Evolutionary conservation across 2,329 filamentous ascomycete species (phyloP).

Genomic region (Diplodia sapinea): DNA sequence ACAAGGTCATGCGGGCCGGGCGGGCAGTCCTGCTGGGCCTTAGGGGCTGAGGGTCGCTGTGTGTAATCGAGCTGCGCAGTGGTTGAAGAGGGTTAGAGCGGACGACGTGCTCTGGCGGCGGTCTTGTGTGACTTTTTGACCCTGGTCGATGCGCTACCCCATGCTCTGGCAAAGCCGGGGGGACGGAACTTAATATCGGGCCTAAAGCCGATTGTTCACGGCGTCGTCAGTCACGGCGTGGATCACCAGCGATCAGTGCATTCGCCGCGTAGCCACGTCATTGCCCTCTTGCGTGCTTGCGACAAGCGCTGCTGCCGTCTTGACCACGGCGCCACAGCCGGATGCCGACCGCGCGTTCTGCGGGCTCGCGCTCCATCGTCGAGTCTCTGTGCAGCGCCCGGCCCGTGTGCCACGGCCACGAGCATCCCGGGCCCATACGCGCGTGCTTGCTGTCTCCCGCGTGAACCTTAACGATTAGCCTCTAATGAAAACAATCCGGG

Average conservation of each 20-base stretch:
- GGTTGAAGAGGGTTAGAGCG: conserved; percentile 20
- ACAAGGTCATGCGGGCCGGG: conserved; percentile 22
- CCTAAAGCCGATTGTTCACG: conserved; percentile 20
- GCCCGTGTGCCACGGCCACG: background rate
- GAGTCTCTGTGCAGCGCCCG: background rate
- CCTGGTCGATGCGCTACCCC: conserved; percentile 8
- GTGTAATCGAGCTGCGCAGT: conserved; percentile 15
- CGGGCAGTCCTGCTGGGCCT: background rate
- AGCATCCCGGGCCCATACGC: background rate
- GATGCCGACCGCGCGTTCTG: conserved; percentile 10
- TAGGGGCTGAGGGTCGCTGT: background rate
- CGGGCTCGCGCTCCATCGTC: background rate
- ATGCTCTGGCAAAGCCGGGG: conserved; percentile 15
- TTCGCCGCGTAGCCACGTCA: conserved; percentile 22
- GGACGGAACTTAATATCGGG: conserved; percentile 18
- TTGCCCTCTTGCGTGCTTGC: conserved; percentile 15
- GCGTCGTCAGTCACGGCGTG: conserved; percentile 7
- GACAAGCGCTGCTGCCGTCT: conserved; percentile 1
- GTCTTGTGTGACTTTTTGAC: conserved; percentile 23
- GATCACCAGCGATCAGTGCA: conserved; percentile 26
- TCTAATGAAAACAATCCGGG: background rate
- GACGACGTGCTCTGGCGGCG: conserved; percentile 27
- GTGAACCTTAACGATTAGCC: conserved; percentile 6
- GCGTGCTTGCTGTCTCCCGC: background rate
- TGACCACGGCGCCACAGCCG: conserved; percentile 11